A percentile compares a stretch with the other conserved stretches of the same genome.
Evolutionary conservation across 306 rosid genomes (phyloP).

Genomic region (Quercus rubra): DNA sequence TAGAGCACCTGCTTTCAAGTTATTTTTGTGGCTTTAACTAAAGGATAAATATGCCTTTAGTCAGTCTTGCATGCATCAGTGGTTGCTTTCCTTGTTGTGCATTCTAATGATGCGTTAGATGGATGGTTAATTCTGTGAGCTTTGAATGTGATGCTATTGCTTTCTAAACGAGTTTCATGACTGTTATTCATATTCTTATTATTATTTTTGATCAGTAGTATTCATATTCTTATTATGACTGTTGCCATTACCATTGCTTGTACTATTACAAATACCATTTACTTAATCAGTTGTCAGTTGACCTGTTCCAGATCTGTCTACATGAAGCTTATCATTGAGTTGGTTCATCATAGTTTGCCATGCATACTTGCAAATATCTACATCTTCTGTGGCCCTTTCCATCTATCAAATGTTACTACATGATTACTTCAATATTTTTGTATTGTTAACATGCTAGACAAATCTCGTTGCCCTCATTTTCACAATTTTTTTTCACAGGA

Average conservation of each 20-base stretch:
- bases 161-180: not conserved
- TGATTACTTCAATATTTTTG: not conserved
- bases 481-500: slow-evolving; percentile 16
- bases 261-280: not conserved
- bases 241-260: too few relatives aligned
- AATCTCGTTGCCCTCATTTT: not conserved
- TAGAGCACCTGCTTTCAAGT: not conserved
- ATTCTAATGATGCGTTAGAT: not conserved
- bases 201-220: not conserved
- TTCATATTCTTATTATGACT: not conserved
- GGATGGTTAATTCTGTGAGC: not conserved
- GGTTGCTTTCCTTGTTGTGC: too few relatives aligned
- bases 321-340: not conserved
- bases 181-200: not conserved
- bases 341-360: not conserved
- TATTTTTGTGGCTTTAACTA: not conserved
- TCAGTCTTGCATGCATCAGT: too few relatives aligned
- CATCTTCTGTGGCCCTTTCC: not conserved
- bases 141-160: not conserved
- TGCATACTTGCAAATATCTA: not conserved
- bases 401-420: not conserved
- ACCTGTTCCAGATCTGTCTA: not conserved
- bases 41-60: too few relatives aligned
- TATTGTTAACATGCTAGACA: not conserved
- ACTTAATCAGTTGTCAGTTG: not conserved